Evolutionary conservation across 805 yeast genomes (phyloP), one percentile per base, ranked within the genome.

Genomic region (Myxozyma sirexii): DNA sequence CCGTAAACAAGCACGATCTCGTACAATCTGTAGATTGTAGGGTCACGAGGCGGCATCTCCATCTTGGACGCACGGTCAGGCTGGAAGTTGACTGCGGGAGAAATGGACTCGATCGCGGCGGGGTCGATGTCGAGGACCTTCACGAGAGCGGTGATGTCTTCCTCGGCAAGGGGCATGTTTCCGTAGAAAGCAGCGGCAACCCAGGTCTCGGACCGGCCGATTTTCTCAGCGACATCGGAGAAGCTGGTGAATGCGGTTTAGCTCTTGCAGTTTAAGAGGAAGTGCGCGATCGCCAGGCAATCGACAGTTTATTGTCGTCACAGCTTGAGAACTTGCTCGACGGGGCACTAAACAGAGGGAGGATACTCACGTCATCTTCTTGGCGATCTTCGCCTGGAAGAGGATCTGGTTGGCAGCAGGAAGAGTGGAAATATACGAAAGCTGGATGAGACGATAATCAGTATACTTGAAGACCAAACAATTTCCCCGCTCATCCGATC

Each of bases 121-220:
- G 57, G 60, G 51, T 62, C 66, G 43, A 63, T 42, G 33, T 63
- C 66, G 39, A 63, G 65, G 44, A 61, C 54, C 56, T 56, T 48
- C 41, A 33, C 48, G 42, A 63, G 57, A 17, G 50, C 42, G 48
- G 24, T 41, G 50, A 63, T 54, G 49, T 63, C 66, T 39, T 55
- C 60, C 38, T 63, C 56, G 49, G 64, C 65, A 37, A 62, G 51
- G 26, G 65, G 65, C 66, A 62, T 62, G 60, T 63, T 61, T n/a
- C 66, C 66, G 62, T 63, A 63, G 62, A 63, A 63, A 21, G 62
- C 62, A 33, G 66, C 66, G 6, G 66, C 66, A 31, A 63, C 51
- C 63, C 62, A 63, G 44, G 65, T 62, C 58, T 63, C 66, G 38
- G 65, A 61, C 17, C 66, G 64, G 54, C 63, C 63, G 42, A 63